A percentile compares a stretch with the other conserved stretches of the same genome.
Conservation (phyloP, 768 basidiomycete species). For the Tubosaeta sp. region DNA sequence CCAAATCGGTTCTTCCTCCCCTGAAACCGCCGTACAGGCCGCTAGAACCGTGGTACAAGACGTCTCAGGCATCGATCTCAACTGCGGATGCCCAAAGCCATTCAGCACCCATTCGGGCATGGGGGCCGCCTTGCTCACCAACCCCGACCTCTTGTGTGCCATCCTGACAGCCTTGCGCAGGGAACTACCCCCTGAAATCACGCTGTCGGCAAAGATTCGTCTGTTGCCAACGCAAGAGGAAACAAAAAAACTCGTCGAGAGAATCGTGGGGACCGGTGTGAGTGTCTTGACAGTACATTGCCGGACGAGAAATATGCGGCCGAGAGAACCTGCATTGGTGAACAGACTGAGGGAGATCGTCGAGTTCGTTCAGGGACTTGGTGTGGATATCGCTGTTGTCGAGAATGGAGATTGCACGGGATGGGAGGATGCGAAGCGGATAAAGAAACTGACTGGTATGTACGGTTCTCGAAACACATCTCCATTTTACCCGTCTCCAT, state of each 20-base stretch:
- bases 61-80: slow-evolving; percentile 92
- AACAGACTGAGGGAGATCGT: slow-evolving; percentile 82
- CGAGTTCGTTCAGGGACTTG: slow-evolving; percentile 71
- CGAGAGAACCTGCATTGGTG: slow-evolving; percentile 72
- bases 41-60: slow-evolving; percentile 83
- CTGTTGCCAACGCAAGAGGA: slow-evolving; percentile 82
- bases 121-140: slow-evolving; percentile 93
- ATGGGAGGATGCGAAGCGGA: slow-evolving; percentile 71
- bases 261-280: slow-evolving; percentile 84
- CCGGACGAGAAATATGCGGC: slow-evolving; percentile 88
- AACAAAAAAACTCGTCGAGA: slow-evolving; percentile 84
- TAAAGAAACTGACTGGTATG: slow-evolving; percentile 72
- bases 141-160: slow-evolving; percentile 84
- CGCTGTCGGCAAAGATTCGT: slow-evolving; percentile 93
- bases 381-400: slow-evolving; percentile 78
- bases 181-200: slow-evolving; percentile 70
- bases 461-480: background rate
- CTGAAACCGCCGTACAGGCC: slow-evolving; percentile 88
- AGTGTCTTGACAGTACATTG: slow-evolving; percentile 92
- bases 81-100: slow-evolving; percentile 96
- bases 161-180: slow-evolving; percentile 78
- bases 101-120: slow-evolving; percentile 93
- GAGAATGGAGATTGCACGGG: slow-evolving; percentile 92
- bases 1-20: slow-evolving; percentile 90
- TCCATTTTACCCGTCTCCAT: background rate